Conservation (phyloP, 1,139 yeast genomes). For the Yamadazyma aaseri region DNA sequence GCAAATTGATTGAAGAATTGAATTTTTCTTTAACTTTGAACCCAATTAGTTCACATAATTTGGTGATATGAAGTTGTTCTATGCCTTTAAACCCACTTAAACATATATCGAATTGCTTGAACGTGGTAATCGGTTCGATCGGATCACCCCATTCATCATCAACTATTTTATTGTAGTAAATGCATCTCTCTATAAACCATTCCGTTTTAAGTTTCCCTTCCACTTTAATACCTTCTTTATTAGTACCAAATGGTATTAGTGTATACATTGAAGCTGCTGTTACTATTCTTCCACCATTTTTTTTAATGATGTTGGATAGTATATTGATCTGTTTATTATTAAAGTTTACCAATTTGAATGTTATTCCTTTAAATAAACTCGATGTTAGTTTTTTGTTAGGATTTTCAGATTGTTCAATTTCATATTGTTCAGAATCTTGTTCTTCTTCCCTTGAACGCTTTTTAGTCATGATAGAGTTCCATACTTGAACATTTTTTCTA, state of each 20-base stretch:
- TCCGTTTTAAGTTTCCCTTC: constrained; percentile 52
- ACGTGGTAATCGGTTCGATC: constrained; percentile 32
- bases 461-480: constrained; percentile 50
- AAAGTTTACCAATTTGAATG: constrained; percentile 11
- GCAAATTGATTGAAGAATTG: constrained; percentile 56
- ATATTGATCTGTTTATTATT: constrained; percentile 9
- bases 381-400: constrained; percentile 1
- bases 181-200: constrained; percentile 81
- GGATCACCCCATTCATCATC: constrained; percentile 78
- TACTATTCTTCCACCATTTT: constrained; percentile 41
- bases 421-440: background rate
- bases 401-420: background rate
- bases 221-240: background rate
- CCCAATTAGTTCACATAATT: constrained; percentile 55
- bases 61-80: constrained; percentile 72
- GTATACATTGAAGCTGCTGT: constrained; percentile 9
- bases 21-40: constrained; percentile 52
- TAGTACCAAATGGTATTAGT: constrained; percentile 14
- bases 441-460: constrained; percentile 2
- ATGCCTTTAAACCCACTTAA: constrained; percentile 84
- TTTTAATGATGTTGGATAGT: constrained; percentile 30
- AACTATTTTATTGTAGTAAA: constrained; percentile 55
- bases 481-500: constrained; percentile 31
- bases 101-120: constrained; percentile 44
- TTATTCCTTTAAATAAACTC: constrained; percentile 8